Evolutionary conservation across 2,329 filamentous ascomycete genomes (phyloP), one percentile per base, ranked within the genome.

Genomic region (Aspergillus sp.): DNA sequence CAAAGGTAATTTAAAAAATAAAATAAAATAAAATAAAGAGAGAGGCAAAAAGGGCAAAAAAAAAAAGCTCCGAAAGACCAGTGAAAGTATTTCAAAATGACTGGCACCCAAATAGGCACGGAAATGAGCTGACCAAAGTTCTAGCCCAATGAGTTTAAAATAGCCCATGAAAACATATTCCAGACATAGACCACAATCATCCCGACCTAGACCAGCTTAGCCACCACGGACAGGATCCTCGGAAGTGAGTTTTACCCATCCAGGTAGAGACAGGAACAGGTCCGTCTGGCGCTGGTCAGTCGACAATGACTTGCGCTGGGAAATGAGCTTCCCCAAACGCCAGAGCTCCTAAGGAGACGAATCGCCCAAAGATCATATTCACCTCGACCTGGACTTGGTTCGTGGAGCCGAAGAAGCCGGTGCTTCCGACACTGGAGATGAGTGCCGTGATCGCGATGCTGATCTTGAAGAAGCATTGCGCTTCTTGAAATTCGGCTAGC

Each of bases 401-500:
- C 4, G n/a, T 27, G 7, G 39, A 12, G 10, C 28, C 39, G 27
- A 41, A 41, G 0, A 41, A 10, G 19, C 28, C 8, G 2, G 8
- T 12, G 7, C 6, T n/a, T 27, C 19, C 28, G 19, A 41, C 9
- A 9, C 26, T 27, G 26, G 39, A 27, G 8, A 27, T 27, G 19
- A 29, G 7, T 34, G 42, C 38, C n/a, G n/a, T n/a, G n/a, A n/a
- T n/a, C n/a, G n/a, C n/a, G 34, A 44, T 48, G 8, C 39, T 39
- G 4, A 49, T 32, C 44, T 47, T 49, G 32, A 50, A 44, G 33
- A 44, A 47, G 39, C 46, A 50, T 33, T 51, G 44, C 1, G 51
- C 32, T 34, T 49, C 45, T 26, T 47, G 49, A n/a, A 47, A 48
- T 10, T 50, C 51, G 32, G 47, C 48, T 29, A 51, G 28, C 5